Conservation (phyloP, 1,284 basidiomycete species). For the Ceratobasidium sp. region DNA sequence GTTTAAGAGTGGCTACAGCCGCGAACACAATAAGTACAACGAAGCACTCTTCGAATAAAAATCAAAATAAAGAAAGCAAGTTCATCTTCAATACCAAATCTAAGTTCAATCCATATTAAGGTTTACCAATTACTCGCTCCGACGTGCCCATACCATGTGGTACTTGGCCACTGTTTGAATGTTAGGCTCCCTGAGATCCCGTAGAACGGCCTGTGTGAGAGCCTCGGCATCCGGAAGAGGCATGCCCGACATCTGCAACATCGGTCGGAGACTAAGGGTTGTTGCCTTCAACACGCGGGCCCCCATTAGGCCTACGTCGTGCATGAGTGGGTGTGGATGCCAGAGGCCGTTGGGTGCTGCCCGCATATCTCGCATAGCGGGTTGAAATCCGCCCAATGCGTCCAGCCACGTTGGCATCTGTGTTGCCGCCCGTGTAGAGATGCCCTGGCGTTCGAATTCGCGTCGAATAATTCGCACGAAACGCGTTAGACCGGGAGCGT, state of each 20-base stretch:
- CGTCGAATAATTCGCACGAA: slow-evolving; percentile 38
- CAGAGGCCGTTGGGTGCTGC: slow-evolving; percentile 41
- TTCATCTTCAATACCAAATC: slow-evolving; percentile 16
- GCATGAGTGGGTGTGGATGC: slow-evolving; percentile 37
- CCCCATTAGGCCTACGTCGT: slow-evolving; percentile 42
- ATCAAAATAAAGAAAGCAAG: background rate
- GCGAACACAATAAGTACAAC: slow-evolving; percentile 6
- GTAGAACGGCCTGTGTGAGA: slow-evolving; percentile 30
- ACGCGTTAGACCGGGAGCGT: slow-evolving; percentile 42
- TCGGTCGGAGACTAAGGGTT: slow-evolving; percentile 40
- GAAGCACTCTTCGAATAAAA: slow-evolving; percentile 5
- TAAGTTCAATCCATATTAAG: slow-evolving; percentile 28
- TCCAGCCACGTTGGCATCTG: slow-evolving; percentile 43
- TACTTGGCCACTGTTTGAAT: slow-evolving; percentile 39
- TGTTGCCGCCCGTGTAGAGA: slow-evolving; percentile 38
- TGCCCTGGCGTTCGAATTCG: slow-evolving; percentile 42
- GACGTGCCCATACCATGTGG: slow-evolving; percentile 43
- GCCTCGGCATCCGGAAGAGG: slow-evolving; percentile 36
- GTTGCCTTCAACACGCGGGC: slow-evolving; percentile 33
- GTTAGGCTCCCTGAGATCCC: slow-evolving; percentile 41
- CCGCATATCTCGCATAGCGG: slow-evolving; percentile 26
- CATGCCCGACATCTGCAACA: slow-evolving; percentile 37
- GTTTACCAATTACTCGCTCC: slow-evolving; percentile 9
- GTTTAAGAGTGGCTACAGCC: slow-evolving; percentile 3
- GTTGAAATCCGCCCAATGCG: slow-evolving; percentile 38